Conservation (phyloP, 2,329 filamentous ascomycete genomes). For the Ramularia collo-cygni region DNA sequence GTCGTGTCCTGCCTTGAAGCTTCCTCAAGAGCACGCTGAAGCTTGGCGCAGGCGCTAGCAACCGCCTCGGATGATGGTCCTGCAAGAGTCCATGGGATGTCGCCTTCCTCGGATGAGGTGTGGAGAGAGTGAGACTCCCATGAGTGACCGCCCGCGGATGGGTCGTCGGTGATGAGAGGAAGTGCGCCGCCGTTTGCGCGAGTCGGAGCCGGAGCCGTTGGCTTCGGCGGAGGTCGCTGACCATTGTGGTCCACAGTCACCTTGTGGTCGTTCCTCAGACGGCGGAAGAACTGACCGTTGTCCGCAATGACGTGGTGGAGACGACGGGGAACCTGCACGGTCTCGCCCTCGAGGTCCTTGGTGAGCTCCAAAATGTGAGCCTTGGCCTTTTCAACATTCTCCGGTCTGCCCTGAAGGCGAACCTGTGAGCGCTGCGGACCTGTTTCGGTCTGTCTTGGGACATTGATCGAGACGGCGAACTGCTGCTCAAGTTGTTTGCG, state of each 20-base stretch:
- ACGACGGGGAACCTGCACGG: slow-evolving; percentile 71
- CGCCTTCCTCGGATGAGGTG: slow-evolving; percentile 53
- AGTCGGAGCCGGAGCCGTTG: slow-evolving; percentile 42
- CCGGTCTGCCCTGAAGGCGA: slow-evolving; percentile 73
- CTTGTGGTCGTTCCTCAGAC: slow-evolving; percentile 74
- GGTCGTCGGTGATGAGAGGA: slow-evolving; percentile 88
- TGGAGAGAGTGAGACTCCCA: slow-evolving; percentile 80
- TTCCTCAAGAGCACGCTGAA: slow-evolving; percentile 66
- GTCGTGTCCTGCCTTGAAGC: slow-evolving; percentile 63
- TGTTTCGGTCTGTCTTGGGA: slow-evolving; percentile 65
- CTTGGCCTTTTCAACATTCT: slow-evolving; percentile 78
- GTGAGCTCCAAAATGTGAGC: slow-evolving; percentile 71
- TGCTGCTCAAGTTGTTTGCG: slow-evolving; percentile 79
- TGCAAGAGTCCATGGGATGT: slow-evolving; percentile 82
- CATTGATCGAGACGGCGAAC: slow-evolving; percentile 80
- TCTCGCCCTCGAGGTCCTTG: slow-evolving; percentile 84
- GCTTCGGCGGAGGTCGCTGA: slow-evolving; percentile 65
- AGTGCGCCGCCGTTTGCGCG: slow-evolving; percentile 54
- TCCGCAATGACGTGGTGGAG: slow-evolving; percentile 81
- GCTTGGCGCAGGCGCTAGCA: slow-evolving; percentile 68
- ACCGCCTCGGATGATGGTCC: slow-evolving; percentile 67
- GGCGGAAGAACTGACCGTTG: slow-evolving; percentile 89
- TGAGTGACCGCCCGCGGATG: slow-evolving; percentile 57
- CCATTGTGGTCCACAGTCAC: slow-evolving; percentile 90
- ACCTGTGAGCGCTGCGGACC: slow-evolving; percentile 76